Percentiles rank a stretch among this genome's conserved stretches.
Evolutionary conservation across 495 filamentous ascomycete genomes (phyloP).

Genomic region (Eremomyces bilateralis): DNA sequence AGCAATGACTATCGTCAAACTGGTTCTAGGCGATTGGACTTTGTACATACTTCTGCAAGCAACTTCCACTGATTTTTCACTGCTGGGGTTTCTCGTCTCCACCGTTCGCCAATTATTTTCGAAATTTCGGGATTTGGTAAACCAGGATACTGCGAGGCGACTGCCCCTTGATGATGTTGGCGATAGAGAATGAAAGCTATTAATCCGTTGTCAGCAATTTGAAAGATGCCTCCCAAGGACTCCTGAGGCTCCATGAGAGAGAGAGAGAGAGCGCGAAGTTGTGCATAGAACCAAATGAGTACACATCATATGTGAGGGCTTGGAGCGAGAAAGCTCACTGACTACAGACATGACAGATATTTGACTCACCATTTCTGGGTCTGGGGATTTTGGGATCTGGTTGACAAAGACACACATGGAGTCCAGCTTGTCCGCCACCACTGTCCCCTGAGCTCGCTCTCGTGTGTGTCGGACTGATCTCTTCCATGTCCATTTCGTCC

Average conservation of each 20-base stretch:
- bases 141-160: slow-evolving; percentile 65
- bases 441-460: slow-evolving; percentile 10
- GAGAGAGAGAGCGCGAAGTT: too few relatives aligned
- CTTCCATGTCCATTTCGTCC: slow-evolving; percentile 2
- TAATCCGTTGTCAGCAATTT: slow-evolving; percentile 6
- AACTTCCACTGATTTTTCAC: slow-evolving; percentile 72
- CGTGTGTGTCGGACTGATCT: slow-evolving; percentile 10
- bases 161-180: slow-evolving; percentile 69
- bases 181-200: slow-evolving; percentile 95
- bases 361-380: slow-evolving; percentile 78
- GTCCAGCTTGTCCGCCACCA: background rate
- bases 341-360: too few relatives aligned
- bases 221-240: background rate
- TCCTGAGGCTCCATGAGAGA: background rate
- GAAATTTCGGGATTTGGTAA: slow-evolving; percentile 94
- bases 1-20: too few relatives aligned
- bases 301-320: too few relatives aligned
- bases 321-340: too few relatives aligned
- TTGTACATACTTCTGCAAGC: slow-evolving; percentile 48
- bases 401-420: slow-evolving; percentile 70
- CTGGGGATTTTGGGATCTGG: slow-evolving; percentile 83
- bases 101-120: slow-evolving; percentile 91
- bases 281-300: too few relatives aligned
- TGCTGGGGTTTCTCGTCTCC: slow-evolving; percentile 53
- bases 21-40: too few relatives aligned